These are phyloP conservation scores for Verticillium klebahnii DNA, from an alignment of 2,329 filamentous ascomycete genomes.

Conservation along the genomic window DNA sequence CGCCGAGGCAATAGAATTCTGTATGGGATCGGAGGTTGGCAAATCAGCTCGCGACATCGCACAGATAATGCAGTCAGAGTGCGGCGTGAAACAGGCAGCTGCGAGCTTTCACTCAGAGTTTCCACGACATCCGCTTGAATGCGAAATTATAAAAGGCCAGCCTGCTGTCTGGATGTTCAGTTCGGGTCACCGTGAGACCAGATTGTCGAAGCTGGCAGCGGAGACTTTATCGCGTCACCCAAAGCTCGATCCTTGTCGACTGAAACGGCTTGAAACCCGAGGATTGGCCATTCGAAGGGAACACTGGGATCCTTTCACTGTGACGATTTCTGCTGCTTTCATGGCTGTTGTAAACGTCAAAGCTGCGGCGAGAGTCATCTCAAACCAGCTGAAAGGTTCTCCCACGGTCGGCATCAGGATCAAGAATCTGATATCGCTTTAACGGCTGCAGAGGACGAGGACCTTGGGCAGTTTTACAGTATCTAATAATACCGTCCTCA, in stretches of 20 bases:
- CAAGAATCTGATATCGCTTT: no score
- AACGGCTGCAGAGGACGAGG: no score
- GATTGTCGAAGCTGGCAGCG: constrained; percentile 47
- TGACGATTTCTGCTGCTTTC: no score
- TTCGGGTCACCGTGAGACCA: constrained; percentile 23
- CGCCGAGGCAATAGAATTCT: constrained; percentile 26
- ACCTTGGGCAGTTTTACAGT: no score
- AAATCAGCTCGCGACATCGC: constrained; percentile 55
- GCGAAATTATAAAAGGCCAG: constrained; percentile 57
- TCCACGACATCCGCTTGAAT: constrained; percentile 51
- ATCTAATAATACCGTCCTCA: no score
- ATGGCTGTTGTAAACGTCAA: not conserved
- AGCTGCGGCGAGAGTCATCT: constrained; percentile 9
- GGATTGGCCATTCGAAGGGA: no score
- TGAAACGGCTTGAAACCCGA: no score
- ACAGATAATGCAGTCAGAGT: constrained; percentile 53
- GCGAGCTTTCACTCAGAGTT: constrained; percentile 56
- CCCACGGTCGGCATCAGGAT: no score
- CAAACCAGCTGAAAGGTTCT: constrained; percentile 7
- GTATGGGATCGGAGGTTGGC: constrained; percentile 53
- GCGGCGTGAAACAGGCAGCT: constrained; percentile 65
- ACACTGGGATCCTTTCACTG: no score
- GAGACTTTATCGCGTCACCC: constrained; percentile 46
- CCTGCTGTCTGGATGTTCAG: constrained; percentile 54
- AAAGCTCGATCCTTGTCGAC: constrained; percentile 28